These are phyloP conservation scores for Aspergillus sclerotialis DNA, from an alignment of 2,329 filamentous ascomycete genomes.

Conservation along the genomic window DNA sequence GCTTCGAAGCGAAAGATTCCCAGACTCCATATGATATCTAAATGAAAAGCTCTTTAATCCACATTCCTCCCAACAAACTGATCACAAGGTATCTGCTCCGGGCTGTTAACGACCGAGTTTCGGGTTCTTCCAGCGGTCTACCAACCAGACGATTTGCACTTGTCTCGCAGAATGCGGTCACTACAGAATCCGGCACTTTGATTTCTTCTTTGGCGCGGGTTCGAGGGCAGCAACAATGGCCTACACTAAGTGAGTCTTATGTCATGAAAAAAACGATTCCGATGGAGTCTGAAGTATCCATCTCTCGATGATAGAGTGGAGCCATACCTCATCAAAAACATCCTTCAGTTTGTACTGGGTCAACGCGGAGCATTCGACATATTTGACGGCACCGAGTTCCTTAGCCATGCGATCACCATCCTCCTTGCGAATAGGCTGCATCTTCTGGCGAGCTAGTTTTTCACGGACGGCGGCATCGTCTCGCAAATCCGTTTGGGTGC, in stretches of 20 bases:
- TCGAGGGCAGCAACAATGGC: constrained; percentile 94
- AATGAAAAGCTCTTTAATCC: constrained; percentile 5
- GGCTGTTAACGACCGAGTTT: background rate
- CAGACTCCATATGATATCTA: constrained; percentile 10
- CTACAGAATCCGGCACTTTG: constrained; percentile 65
- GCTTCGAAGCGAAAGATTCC: constrained; percentile 4
- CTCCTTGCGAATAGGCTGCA: constrained; percentile 84
- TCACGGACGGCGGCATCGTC: constrained; percentile 82
- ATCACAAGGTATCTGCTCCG: constrained; percentile 20
- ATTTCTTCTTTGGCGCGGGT: constrained; percentile 74
- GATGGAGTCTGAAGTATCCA: too few relatives aligned
- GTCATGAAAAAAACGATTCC: background rate
- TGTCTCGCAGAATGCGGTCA: constrained; percentile 32
- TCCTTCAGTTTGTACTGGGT: constrained; percentile 99
- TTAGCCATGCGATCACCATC: constrained; percentile 95
- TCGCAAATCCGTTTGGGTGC: constrained; percentile 92
- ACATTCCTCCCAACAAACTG: constrained; percentile 11
- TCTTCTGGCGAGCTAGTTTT: constrained; percentile 92
- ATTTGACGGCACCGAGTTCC: constrained; percentile 95
- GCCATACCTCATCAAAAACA: constrained; percentile 91
- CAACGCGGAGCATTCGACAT: constrained; percentile 95
- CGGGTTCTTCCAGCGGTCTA: constrained; percentile 1
- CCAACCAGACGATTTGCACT: constrained; percentile 10
- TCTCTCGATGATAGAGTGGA: background rate
- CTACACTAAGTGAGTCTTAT: constrained; percentile 39